Conservation (phyloP, 495 filamentous ascomycete species). For the Clavariopsis aquatica region DNA sequence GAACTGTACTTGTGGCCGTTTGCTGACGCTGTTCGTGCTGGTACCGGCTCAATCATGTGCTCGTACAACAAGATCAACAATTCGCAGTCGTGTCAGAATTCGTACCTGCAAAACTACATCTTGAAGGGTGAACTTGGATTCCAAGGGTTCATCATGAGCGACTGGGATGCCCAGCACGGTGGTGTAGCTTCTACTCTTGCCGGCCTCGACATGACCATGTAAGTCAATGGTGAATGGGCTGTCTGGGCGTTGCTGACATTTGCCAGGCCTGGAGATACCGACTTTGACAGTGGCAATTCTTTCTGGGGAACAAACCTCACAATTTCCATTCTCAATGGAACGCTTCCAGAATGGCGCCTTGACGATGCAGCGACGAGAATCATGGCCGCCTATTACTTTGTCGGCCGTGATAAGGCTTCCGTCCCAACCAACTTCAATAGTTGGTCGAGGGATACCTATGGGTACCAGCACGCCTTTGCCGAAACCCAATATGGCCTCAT, state of each 20-base stretch:
- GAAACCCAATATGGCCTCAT: slow-evolving; percentile 63
- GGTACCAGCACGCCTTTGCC: slow-evolving; percentile 64
- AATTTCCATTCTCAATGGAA: slow-evolving; percentile 83
- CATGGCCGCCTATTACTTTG: slow-evolving; percentile 91
- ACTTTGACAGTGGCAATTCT: slow-evolving; percentile 68
- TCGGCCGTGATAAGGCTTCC: slow-evolving; percentile 65
- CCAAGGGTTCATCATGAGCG: slow-evolving; percentile 70
- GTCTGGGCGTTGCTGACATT: not conserved
- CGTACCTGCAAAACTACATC: slow-evolving; percentile 73
- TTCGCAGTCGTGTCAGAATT: slow-evolving; percentile 69
- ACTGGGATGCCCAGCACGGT: slow-evolving; percentile 65
- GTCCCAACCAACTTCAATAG: slow-evolving; percentile 82
- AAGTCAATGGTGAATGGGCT: not conserved
- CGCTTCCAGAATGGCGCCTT: slow-evolving; percentile 83
- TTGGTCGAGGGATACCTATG: slow-evolving; percentile 78
- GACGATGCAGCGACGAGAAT: slow-evolving; percentile 94
- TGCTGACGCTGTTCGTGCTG: slow-evolving; percentile 55
- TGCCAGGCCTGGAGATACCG: slow-evolving; percentile 71
- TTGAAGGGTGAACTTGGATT: slow-evolving; percentile 92
- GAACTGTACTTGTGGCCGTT: slow-evolving; percentile 93
- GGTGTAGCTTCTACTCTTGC: slow-evolving; percentile 78
- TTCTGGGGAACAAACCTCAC: slow-evolving; percentile 91
- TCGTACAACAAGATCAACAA: slow-evolving; percentile 86
- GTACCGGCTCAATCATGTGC: slow-evolving; percentile 68
- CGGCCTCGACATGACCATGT: slow-evolving; percentile 91